phyloP scores from a whole-genome alignment of 1,139 yeast genomes.

The Candida pseudocylindracea region DNA sequence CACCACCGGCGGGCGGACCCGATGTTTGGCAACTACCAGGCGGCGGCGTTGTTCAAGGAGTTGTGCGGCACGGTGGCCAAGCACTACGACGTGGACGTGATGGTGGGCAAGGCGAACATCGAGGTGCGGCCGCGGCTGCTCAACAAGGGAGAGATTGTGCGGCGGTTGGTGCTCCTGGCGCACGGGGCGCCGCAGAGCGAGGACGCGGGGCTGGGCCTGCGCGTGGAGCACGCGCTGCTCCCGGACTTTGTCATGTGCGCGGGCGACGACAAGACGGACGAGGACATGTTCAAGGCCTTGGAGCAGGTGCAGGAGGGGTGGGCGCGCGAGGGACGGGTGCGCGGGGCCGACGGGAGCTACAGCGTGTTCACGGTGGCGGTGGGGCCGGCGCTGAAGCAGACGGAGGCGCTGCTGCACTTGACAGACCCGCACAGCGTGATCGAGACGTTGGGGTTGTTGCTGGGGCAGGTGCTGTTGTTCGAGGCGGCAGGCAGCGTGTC shows the following conservation, averaged over 20 bases:
- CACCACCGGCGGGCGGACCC: slow-evolving; percentile 93
- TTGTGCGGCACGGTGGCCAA: slow-evolving; percentile 35
- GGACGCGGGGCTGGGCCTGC: too few species aligned
- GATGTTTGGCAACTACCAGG: slow-evolving; percentile 73
- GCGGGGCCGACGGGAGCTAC: slow-evolving; percentile 12
- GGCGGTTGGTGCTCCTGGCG: slow-evolving; percentile 41
- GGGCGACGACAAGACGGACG: slow-evolving; percentile 95
- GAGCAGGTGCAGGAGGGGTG: slow-evolving; percentile 33
- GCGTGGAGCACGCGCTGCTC: slow-evolving; percentile 17
- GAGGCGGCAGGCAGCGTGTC: slow-evolving; percentile 58
- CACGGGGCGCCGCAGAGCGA: slow-evolving; percentile 30
- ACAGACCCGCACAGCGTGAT: slow-evolving; percentile 72
- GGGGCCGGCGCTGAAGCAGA: slow-evolving; percentile 82
- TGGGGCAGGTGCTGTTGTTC: slow-evolving; percentile 54
- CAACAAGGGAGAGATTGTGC: slow-evolving; percentile 93
- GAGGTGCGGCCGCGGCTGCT: slow-evolving; percentile 90
- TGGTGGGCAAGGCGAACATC: slow-evolving; percentile 90
- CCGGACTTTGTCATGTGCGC: slow-evolving; percentile 78
- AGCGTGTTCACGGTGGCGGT: slow-evolving; percentile 82
- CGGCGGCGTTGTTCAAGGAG: slow-evolving; percentile 46
- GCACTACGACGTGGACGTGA: slow-evolving; percentile 78
- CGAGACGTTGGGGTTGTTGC: slow-evolving; percentile 61
- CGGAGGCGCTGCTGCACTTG: slow-evolving; percentile 76
- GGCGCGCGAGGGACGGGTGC: slow-evolving; percentile 4
- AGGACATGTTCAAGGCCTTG: slow-evolving; percentile 81